A percentile compares a stretch with the other conserved stretches of the same genome.
Evolutionary conservation across 768 basidiomycete species (phyloP).

Genomic region (Termitomyces sp.): DNA sequence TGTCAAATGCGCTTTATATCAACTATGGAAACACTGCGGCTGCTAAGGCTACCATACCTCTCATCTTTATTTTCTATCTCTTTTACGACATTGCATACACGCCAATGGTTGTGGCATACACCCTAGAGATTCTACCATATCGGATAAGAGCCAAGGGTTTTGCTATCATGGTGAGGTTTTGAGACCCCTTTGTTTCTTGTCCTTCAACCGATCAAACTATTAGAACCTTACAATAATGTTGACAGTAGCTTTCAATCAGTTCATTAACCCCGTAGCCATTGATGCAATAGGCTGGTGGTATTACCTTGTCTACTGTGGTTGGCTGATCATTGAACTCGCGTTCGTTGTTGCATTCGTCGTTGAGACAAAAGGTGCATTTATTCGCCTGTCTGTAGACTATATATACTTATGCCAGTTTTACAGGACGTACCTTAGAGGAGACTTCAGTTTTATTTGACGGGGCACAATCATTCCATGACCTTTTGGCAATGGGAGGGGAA

Average conservation of each 20-base stretch:
- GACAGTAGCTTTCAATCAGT: conserved; percentile 73
- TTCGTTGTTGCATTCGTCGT: conserved; percentile 53
- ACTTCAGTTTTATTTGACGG: conserved; percentile 71
- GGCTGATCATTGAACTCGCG: conserved; percentile 54
- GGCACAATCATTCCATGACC: conserved; percentile 37
- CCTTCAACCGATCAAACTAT: background rate
- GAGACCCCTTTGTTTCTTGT: background rate
- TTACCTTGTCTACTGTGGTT: conserved; percentile 60
- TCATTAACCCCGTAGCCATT: conserved; percentile 75
- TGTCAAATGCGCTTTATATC: conserved; percentile 39
- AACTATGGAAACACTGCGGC: conserved; percentile 32
- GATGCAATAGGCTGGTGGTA: conserved; percentile 52
- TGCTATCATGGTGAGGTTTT: conserved; percentile 52
- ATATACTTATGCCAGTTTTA: background rate
- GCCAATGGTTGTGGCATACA: conserved; percentile 58
- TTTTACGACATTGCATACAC: conserved; percentile 71
- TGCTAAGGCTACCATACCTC: conserved; percentile 50
- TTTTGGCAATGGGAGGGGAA: conserved; percentile 42
- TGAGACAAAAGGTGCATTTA: conserved; percentile 51
- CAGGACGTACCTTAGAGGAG: conserved; percentile 59
- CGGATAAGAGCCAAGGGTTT: conserved; percentile 77
- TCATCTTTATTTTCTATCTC: conserved; percentile 57
- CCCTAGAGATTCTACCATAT: conserved; percentile 78
- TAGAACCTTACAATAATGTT: conserved; percentile 61
- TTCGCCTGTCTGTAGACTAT: background rate